Evolutionary conservation across 2,329 filamentous ascomycete genomes (phyloP).

Genomic region (Coniochaeta sp.): DNA sequence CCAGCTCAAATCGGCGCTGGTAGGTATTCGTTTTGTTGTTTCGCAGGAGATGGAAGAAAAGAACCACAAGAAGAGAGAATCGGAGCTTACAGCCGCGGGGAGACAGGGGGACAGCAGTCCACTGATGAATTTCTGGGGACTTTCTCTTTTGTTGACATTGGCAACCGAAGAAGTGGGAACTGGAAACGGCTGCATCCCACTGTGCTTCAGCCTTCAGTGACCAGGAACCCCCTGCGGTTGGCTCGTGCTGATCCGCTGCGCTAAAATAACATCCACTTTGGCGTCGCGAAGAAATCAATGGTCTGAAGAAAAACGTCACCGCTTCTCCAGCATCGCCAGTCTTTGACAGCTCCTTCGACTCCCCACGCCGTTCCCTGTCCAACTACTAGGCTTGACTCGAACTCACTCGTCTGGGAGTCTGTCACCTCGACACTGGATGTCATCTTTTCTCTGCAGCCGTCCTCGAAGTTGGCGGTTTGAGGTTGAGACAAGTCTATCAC

Average conservation of each 20-base stretch:
- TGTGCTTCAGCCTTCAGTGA: conserved; percentile 45
- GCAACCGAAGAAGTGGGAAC: conserved; percentile 34
- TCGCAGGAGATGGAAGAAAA: conserved; percentile 26
- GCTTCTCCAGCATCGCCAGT: no score
- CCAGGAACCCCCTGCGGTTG: not conserved
- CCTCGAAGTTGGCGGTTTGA: not conserved
- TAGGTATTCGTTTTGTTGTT: not conserved
- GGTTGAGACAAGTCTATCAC: not conserved
- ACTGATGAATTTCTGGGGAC: not conserved
- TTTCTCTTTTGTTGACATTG: conserved; percentile 3
- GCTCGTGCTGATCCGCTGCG: not conserved
- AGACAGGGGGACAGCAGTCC: conserved; percentile 32
- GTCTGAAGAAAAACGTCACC: not conserved
- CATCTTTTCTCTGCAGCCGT: not conserved
- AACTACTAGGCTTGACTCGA: not conserved
- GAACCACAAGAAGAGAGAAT: conserved; percentile 57
- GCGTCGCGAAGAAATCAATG: not conserved
- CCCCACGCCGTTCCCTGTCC: conserved; percentile 1
- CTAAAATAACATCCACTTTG: not conserved
- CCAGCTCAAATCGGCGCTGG: not conserved
- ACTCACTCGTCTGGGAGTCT: not conserved
- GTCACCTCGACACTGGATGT: not conserved
- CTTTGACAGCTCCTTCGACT: not conserved
- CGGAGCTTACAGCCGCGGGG: conserved; percentile 15
- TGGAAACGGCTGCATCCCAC: conserved; percentile 35